A percentile compares a stretch with the other conserved stretches of the same genome.
phyloP scores from a whole-genome alignment of 2,329 filamentous ascomycete species.

The Calonectria crousiana region DNA sequence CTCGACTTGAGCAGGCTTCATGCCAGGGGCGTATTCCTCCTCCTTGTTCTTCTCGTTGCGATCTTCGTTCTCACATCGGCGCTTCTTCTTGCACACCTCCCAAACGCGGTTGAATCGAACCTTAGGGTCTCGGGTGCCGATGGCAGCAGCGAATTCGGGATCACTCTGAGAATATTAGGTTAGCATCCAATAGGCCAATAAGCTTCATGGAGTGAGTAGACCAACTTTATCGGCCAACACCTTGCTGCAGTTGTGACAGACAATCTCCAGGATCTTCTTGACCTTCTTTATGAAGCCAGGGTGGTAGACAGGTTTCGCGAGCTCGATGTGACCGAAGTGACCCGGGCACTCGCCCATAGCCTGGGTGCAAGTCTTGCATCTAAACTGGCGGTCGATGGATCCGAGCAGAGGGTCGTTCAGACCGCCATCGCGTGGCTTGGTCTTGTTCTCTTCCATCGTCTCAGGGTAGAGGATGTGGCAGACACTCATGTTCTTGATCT shows the following conservation, averaged over 20 bases:
- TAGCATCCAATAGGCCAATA: conserved; percentile 69
- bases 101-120: conserved; percentile 93
- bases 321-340: conserved; percentile 98
- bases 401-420: conserved; percentile 96
- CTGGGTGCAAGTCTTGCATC: conserved; percentile 96
- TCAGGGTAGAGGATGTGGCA: conserved; percentile 97
- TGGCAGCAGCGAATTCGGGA: conserved; percentile 83
- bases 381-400: conserved; percentile 94
- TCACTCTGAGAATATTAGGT: conserved; percentile 78
- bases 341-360: conserved; percentile 96
- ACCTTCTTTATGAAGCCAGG: conserved; percentile 97
- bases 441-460: conserved; percentile 97
- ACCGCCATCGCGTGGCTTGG: conserved; percentile 89
- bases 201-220: conserved; percentile 70
- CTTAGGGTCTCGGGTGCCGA: conserved; percentile 91
- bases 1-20: conserved; percentile 62
- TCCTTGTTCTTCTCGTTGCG: conserved; percentile 76
- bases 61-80: conserved; percentile 84
- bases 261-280: conserved; percentile 98
- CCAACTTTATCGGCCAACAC: conserved; percentile 98
- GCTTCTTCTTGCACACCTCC: conserved; percentile 90
- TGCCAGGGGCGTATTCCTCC: conserved; percentile 72
- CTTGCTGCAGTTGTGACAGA: conserved; percentile 99
- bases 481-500: conserved; percentile 99
- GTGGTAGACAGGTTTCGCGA: conserved; percentile 96